These are phyloP conservation scores for Globisporangium ultimum DNA, from an alignment of 352 stramenopile species.

Conservation along the genomic window DNA sequence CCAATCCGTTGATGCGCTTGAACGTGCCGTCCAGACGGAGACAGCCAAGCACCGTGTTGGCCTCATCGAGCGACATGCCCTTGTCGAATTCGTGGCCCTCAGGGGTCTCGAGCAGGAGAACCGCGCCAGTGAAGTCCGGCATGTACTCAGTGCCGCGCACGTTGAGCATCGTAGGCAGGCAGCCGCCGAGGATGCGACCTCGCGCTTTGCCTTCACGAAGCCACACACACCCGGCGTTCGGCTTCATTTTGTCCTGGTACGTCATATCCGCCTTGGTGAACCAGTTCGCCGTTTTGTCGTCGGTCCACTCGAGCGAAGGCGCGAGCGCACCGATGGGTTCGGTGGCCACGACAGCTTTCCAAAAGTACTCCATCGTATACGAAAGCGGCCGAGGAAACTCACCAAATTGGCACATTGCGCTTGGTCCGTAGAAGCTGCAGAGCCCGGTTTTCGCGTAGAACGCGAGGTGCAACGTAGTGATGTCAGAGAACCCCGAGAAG, in stretches of 20 bases:
- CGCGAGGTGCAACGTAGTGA: conserved; percentile 60
- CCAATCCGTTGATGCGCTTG: conserved; percentile 38
- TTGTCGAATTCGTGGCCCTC: conserved; percentile 48
- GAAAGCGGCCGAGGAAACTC: conserved; percentile 43
- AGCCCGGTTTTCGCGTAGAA: conserved; percentile 36
- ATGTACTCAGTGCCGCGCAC: conserved; percentile 47
- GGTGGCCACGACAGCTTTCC: conserved; percentile 19
- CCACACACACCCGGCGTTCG: conserved; percentile 44
- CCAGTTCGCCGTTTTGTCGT: conserved; percentile 70
- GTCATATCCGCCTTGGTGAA: conserved; percentile 37
- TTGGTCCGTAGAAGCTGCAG: conserved; percentile 61
- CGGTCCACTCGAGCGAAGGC: conserved; percentile 46
- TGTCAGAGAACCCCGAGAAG: conserved; percentile 59
- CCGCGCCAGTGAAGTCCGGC: conserved; percentile 29
- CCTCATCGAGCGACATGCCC: conserved; percentile 40
- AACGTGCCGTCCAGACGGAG: conserved; percentile 50
- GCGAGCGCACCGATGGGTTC: conserved; percentile 25
- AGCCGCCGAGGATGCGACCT: conserved; percentile 45
- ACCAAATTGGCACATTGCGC: conserved; percentile 51
- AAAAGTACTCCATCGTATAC: conserved; percentile 49
- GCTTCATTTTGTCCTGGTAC: conserved; percentile 35
- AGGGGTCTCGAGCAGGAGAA: conserved; percentile 55
- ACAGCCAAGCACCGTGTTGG: conserved; percentile 45
- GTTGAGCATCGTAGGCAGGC: conserved; percentile 54
- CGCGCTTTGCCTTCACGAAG: conserved; percentile 27